These are phyloP conservation scores for Sugiyamaella smithiae DNA, from an alignment of 805 yeast species.

Conservation along the genomic window DNA sequence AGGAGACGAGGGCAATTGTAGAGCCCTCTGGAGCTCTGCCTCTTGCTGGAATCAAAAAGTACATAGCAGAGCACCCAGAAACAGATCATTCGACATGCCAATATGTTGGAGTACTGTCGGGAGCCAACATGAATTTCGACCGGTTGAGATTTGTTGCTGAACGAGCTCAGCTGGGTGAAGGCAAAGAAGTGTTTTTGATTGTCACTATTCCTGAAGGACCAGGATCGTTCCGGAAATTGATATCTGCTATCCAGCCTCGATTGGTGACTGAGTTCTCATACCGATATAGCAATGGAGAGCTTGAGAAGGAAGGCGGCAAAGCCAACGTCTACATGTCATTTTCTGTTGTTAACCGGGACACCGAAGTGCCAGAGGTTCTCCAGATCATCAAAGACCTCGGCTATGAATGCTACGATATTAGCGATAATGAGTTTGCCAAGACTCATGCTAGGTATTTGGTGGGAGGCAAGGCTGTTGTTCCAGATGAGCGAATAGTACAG, in stretches of 20 bases:
- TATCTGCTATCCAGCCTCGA: conserved; percentile 78
- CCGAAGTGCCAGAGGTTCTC: conserved; percentile 66
- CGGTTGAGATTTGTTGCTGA: conserved; percentile 93
- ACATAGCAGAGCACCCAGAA: conserved; percentile 59
- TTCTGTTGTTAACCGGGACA: conserved; percentile 67
- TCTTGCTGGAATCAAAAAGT: conserved; percentile 91
- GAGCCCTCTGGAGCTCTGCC: conserved; percentile 98
- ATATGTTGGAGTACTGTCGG: conserved; percentile 83
- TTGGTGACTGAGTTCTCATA: conserved; percentile 92
- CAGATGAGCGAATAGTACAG: conserved; percentile 71
- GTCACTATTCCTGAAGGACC: conserved; percentile 91
- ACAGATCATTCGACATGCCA: conserved; percentile 66
- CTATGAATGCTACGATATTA: conserved; percentile 75
- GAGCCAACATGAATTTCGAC: conserved; percentile 98
- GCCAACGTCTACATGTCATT: conserved; percentile 90
- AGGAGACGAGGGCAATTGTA: conserved; percentile 88
- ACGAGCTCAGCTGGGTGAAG: conserved; percentile 98
- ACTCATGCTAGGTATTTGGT: conserved; percentile 94
- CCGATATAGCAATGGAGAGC: conserved; percentile 52
- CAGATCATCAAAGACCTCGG: conserved; percentile 59
- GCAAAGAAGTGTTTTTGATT: conserved; percentile 88
- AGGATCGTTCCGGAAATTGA: conserved; percentile 81
- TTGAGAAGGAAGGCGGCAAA: conserved; percentile 27
- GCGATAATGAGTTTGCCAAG: conserved; percentile 92
- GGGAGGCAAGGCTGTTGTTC: conserved; percentile 79